Base-by-base conservation (phyloP, 2,329 filamentous ascomycete species). In the Botrytis hyacinthi region DNA sequence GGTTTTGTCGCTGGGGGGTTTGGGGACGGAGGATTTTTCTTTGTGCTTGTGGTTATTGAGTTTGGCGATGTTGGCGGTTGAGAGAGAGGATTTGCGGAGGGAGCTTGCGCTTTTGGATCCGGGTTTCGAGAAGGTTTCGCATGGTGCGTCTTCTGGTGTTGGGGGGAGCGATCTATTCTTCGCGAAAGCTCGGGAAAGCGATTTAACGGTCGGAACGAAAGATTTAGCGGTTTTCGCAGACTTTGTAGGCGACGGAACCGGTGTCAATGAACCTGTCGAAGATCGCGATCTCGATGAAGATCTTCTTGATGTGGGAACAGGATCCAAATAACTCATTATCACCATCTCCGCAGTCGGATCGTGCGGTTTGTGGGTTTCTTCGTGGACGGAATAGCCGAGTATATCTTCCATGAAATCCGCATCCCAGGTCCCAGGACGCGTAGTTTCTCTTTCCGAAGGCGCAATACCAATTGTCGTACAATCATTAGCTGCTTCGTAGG, bases 301-400 rank as follows among this genome's bases (percentile, higher is more conserved):
- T 44, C 35, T 68, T 37, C 37, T 10, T 5, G 37, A 42, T n/a
- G 7, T 9, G 35, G 66, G n/a, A 22, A 68, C 18, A 2, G 66
- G 66, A 22, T 68, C 37, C 1, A 68, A 20, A 8, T 68, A 68
- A 16, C 66, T 57, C 66, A 68, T 57, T 0, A 68, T 22, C 2
- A 68, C 35, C 48, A 68, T 68, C 26, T 68, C 66, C 0, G 66
- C 66, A 16, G 66, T 68, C 2, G 66, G 48, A 57, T 68, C 66
- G 8, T 51, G 66, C 26, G 48, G 26, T n/a, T 57, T 68, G n/a
- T 16, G 48, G 1, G 6, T 29, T 54, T 9, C 48, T 29, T 57
- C 66, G 18, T 68, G n/a, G 1, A 42, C 35, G 10, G 48, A 57
- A 20, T 42, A 68, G 1, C 48, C 37, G 26, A 68, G 26, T 29